phyloP scores from a whole-genome alignment of 2,329 filamentous ascomycete species.

The Westerdykella aurantiaca region DNA sequence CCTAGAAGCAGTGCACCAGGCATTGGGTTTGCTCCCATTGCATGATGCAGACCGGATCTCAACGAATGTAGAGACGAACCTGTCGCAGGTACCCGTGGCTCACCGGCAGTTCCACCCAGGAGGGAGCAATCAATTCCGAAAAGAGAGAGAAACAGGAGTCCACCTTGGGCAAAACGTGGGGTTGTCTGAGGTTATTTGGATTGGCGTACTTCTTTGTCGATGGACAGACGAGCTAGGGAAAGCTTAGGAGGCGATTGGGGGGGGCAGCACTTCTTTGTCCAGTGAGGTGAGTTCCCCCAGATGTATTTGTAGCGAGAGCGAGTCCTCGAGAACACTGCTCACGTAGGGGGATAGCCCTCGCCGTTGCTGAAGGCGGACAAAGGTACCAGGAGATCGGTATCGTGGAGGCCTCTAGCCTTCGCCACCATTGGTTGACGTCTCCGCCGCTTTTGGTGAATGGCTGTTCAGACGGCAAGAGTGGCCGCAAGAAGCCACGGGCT shows the following conservation, averaged over 20 bases:
- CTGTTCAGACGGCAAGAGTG: no score
- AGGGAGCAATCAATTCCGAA: slow-evolving; percentile 24
- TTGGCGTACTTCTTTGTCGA: slow-evolving; percentile 31
- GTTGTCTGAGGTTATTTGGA: slow-evolving; percentile 31
- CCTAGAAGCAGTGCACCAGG: slow-evolving; percentile 1
- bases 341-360: slow-evolving; percentile 28
- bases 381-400: slow-evolving; percentile 29
- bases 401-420: slow-evolving; percentile 29
- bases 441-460: slow-evolving; percentile 31
- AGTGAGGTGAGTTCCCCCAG: slow-evolving; percentile 23
- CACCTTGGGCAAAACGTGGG: slow-evolving; percentile 23
- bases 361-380: slow-evolving; percentile 38
- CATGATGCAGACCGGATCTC: slow-evolving; percentile 26
- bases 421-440: slow-evolving; percentile 22
- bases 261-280: slow-evolving; percentile 34
- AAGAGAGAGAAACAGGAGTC: slow-evolving; percentile 13
- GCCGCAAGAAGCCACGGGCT: no score
- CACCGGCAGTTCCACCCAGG: slow-evolving; percentile 21
- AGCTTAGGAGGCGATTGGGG: slow-evolving; percentile 27
- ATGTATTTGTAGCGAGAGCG: slow-evolving; percentile 37
- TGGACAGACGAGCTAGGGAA: slow-evolving; percentile 16
- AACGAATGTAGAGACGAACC: slow-evolving; percentile 29
- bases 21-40: slow-evolving; percentile 29
- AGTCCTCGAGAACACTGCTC: slow-evolving; percentile 30
- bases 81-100: slow-evolving; percentile 31